Conservation (phyloP, 1,139 yeast genomes). For the Diutina scorzettiae region DNA sequence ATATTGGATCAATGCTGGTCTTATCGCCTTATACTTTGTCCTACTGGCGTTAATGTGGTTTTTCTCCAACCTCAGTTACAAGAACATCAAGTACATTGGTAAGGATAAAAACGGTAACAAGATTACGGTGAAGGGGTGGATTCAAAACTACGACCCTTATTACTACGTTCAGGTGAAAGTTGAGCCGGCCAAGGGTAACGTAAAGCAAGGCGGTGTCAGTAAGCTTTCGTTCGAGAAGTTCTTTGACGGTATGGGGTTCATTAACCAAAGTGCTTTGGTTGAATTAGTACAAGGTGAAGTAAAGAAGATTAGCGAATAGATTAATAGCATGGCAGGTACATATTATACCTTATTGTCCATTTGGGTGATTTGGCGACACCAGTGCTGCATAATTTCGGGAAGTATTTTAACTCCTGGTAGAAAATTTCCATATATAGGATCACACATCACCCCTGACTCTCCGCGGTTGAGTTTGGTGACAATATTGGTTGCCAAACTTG, state of each 20-base stretch:
- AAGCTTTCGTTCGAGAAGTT: slow-evolving; percentile 28
- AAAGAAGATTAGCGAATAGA: not conserved
- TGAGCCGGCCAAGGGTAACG: slow-evolving; percentile 15
- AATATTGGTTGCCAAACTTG: slow-evolving; percentile 31
- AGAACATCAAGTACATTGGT: slow-evolving; percentile 53
- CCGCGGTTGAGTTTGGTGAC: slow-evolving; percentile 31
- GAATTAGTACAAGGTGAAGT: not conserved
- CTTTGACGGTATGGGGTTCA: slow-evolving; percentile 36
- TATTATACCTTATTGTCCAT: slow-evolving; percentile 32
- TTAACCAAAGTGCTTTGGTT: slow-evolving; percentile 27
- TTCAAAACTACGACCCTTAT: slow-evolving; percentile 32
- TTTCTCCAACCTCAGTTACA: slow-evolving; percentile 29
- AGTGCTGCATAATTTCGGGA: slow-evolving; percentile 36
- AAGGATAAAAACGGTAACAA: slow-evolving; percentile 21
- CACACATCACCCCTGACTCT: slow-evolving; percentile 38
- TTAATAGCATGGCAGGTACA: not conserved
- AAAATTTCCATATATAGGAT: slow-evolving; percentile 51
- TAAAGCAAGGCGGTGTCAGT: slow-evolving; percentile 10
- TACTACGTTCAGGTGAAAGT: slow-evolving; percentile 23
- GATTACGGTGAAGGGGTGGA: slow-evolving; percentile 24
- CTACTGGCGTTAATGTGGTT: slow-evolving; percentile 37
- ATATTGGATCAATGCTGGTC: slow-evolving; percentile 20
- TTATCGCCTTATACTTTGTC: slow-evolving; percentile 41
- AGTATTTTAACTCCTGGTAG: slow-evolving; percentile 40
- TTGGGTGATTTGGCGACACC: slow-evolving; percentile 37